Base-by-base conservation (phyloP, 148 eudicot species). In the Hydrangea macrophylla region DNA sequence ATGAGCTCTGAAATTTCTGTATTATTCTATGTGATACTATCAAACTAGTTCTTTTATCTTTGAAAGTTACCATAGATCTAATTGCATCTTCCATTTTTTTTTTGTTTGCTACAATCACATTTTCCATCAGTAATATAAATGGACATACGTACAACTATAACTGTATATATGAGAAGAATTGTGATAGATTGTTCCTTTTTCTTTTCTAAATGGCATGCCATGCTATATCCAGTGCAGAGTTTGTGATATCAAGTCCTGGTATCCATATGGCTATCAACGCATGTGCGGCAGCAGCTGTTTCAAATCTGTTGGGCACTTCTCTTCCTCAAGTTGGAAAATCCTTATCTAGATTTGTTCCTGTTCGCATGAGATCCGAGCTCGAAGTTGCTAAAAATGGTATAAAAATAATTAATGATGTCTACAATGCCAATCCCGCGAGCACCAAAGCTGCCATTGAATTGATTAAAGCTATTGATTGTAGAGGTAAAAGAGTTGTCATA, bases 251-350 rank as follows among this genome's bases (percentile, higher is more conserved):
- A 31, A 64, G 67, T 44, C 55, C 67, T 5, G 67, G 67, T 45
- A 28, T 64, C 36, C 67, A 64, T 64, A 11, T 64, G 55, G 67
- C 54, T 40, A 17, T 64, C 23, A 44, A 64, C 27, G 67, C 67
- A 64, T 64, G 67, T 64, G 67, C 67, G 7, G 67, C 67, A 7
- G 67, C 67, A 20, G 67, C 67, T 64, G 67, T 64, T 13, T 55
- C 67, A 24, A 45, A 10, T 40, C 6, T 45, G 22, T 26, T 64
- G 31, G 67, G 67, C 12, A 24, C 23, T 26, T 40, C 67, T 44
- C 67, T 64, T 27, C 8, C 67, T 64, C 55, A 36, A 64, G 53
- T 45, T 27, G 67, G 67, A 30, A 64, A 64, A 0, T 45, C 23
- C 35, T 64, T 64, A 25, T 64, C 67, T 0, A 44, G 33, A 64